These are phyloP conservation scores for Lepidium campestre DNA, from an alignment of 441 rosid species.

Conservation along the genomic window DNA sequence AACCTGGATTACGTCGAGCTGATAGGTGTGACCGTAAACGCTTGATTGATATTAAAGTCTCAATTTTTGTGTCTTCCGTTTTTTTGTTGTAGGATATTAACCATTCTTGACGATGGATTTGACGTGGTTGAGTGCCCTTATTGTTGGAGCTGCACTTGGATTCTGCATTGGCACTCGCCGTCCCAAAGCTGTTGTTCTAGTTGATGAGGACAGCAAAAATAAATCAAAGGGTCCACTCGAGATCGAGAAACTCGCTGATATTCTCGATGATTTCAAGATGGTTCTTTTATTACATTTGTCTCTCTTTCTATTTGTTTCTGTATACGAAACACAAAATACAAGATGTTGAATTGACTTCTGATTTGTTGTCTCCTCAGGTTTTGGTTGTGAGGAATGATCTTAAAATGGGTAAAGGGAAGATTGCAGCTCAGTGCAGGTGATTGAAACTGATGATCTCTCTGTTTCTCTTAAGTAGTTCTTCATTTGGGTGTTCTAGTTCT, in stretches of 20 bases:
- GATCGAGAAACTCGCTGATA: slow-evolving; percentile 80
- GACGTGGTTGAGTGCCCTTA: slow-evolving; percentile 71
- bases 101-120: slow-evolving; percentile 46
- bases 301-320: not conserved
- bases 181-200: slow-evolving; percentile 26
- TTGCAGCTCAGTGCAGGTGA: slow-evolving; percentile 96
- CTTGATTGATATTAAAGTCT: not conserved
- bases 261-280: slow-evolving; percentile 88
- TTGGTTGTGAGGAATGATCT: slow-evolving; percentile 94
- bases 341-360: not conserved
- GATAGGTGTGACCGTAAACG: not conserved
- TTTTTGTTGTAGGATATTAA: not conserved
- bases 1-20: not conserved
- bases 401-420: slow-evolving; percentile 99
- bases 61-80: not conserved
- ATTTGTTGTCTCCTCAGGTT: slow-evolving; percentile 40
- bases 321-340: not conserved
- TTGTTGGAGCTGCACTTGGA: slow-evolving; percentile 85
- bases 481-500: not conserved
- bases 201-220: slow-evolving; percentile 23
- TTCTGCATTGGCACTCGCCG: slow-evolving; percentile 60
- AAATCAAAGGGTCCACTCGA: slow-evolving; percentile 54
- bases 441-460: not conserved
- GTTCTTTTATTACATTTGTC: slow-evolving; percentile 25
- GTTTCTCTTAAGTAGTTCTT: not conserved